phyloP scores from a whole-genome alignment of 2,329 filamentous ascomycete genomes.

The Calcarisporium arbuscula region DNA sequence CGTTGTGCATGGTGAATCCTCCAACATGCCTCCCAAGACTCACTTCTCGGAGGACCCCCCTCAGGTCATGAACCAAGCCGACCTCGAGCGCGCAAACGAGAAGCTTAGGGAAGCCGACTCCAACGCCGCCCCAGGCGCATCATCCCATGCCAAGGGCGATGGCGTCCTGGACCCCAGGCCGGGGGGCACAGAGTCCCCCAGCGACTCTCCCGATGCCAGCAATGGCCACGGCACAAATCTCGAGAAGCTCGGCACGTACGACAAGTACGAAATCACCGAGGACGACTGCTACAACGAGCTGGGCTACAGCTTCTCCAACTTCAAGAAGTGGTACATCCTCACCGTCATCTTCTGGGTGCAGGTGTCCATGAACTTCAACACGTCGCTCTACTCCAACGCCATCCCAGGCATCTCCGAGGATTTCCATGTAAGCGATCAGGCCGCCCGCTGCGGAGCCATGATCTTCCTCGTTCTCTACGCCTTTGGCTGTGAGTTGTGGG shows the following conservation, averaged over 20 bases:
- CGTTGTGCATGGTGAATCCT: no score
- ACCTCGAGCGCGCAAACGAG: slow-evolving; percentile 29
- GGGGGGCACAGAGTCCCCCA: slow-evolving; percentile 5
- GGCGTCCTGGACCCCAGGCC: neutral
- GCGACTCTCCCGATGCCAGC: slow-evolving; percentile 8
- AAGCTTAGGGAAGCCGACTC: slow-evolving; percentile 24
- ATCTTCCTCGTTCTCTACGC: slow-evolving; percentile 76
- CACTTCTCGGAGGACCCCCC: slow-evolving; percentile 30
- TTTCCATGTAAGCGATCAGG: slow-evolving; percentile 62
- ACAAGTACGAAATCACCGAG: slow-evolving; percentile 42
- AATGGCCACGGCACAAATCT: slow-evolving; percentile 27
- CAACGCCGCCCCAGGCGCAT: slow-evolving; percentile 3
- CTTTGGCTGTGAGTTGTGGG: slow-evolving; percentile 84
- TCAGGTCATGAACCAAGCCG: slow-evolving; percentile 28
- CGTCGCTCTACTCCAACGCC: slow-evolving; percentile 66
- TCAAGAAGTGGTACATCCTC: slow-evolving; percentile 68
- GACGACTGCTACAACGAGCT: slow-evolving; percentile 60
- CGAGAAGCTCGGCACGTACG: slow-evolving; percentile 30
- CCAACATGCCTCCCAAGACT: slow-evolving; percentile 20
- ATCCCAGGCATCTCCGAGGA: slow-evolving; percentile 58
- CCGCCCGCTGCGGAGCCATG: slow-evolving; percentile 66
- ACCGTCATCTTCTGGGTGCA: slow-evolving; percentile 69
- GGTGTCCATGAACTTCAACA: slow-evolving; percentile 75
- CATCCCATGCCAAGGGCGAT: neutral
- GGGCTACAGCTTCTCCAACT: slow-evolving; percentile 52